Base-by-base conservation (phyloP, 2,329 filamentous ascomycete genomes). In the Incumbomyces lentus region DNA sequence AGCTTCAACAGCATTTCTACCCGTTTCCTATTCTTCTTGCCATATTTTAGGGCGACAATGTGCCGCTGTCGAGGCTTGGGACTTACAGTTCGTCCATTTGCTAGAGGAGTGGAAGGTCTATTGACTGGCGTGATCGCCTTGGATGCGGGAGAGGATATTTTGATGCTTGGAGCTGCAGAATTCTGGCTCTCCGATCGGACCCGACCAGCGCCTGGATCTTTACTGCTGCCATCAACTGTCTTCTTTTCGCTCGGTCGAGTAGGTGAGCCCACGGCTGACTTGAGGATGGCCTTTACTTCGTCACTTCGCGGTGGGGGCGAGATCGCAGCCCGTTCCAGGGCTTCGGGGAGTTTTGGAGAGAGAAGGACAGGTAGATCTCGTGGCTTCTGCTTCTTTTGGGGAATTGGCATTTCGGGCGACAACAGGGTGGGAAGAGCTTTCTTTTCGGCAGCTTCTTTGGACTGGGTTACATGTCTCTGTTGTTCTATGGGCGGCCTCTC, bases 31-130 rank as follows among this genome's bases (percentile, higher is more conserved):
- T 72, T 70, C 34, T 66, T 59, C 55, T 69, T 74, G 13, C 71
- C 70, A 55, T 75, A 76, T 49, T 68, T 74, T 34, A 77, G 58
- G 51, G 65, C 73, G 19, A 75, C 68, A 37, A 75, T 60, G 31
- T 72, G 61, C 46, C 58, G 62, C 32, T 56, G 54, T 42, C 53
- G 41, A 3, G 55, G 55, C 11, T 52, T 52, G 13, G 55, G 55
- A 40, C 55, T 57, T 30, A 49, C 46, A 31, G 49, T 50, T 16
- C 40, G 32, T 12, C 49, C 51, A 40, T 52, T 49, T 10, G 49
- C 44, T 11, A 54, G 26, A 5, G 53, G 47, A 11, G 51, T 53
- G 6, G 43, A 43, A 18, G 19, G 22, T 39, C 39, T 50, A 26
- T 44, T 44, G 33, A 26, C 38, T 29, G 16, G 38, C 13, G 19